Evolutionary conservation across 73 alveolate species (phyloP).

Genomic region (Stentor coeruleus): DNA sequence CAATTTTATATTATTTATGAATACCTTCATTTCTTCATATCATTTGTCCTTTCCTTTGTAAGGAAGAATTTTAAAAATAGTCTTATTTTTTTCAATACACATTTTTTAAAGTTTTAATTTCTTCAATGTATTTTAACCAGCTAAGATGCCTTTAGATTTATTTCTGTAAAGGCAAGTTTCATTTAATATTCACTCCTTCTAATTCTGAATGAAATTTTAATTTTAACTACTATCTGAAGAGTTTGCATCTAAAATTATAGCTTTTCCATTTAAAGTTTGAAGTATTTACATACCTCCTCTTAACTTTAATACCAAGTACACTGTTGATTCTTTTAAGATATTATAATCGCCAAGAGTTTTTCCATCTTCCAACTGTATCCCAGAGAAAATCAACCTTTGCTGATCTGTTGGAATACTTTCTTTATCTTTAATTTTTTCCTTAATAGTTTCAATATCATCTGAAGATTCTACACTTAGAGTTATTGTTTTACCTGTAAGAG

Average conservation of each 20-base stretch:
- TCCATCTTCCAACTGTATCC: constrained; percentile 25
- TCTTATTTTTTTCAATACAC: too few relatives aligned
- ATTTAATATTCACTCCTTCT: too few relatives aligned
- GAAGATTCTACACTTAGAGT: constrained; percentile 23
- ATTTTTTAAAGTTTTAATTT: too few relatives aligned
- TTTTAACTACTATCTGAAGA: too few relatives aligned
- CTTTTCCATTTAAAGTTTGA: constrained; percentile 34
- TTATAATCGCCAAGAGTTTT: constrained; percentile 30
- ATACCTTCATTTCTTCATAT: too few relatives aligned
- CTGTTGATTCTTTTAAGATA: constrained; percentile 35
- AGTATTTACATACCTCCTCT: constrained; percentile 20
- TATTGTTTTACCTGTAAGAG: constrained; percentile 37
- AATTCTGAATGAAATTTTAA: too few relatives aligned
- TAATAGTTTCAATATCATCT: constrained; percentile 31
- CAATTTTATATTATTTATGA: too few relatives aligned
- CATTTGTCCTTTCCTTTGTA: too few relatives aligned
- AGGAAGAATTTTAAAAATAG: too few relatives aligned
- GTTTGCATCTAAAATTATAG: constrained; percentile 17
- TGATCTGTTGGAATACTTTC: constrained; percentile 40
- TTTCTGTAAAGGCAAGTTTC: too few relatives aligned
- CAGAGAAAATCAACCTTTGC: constrained; percentile 40
- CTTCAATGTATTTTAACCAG: too few relatives aligned
- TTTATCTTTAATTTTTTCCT: constrained; percentile 25
- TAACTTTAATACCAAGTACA: not conserved
- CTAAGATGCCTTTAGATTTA: too few relatives aligned